A percentile compares a stretch with the other conserved stretches of the same genome.
Conservation (phyloP, 208 protist genomes). For the Leishmania major region DNA sequence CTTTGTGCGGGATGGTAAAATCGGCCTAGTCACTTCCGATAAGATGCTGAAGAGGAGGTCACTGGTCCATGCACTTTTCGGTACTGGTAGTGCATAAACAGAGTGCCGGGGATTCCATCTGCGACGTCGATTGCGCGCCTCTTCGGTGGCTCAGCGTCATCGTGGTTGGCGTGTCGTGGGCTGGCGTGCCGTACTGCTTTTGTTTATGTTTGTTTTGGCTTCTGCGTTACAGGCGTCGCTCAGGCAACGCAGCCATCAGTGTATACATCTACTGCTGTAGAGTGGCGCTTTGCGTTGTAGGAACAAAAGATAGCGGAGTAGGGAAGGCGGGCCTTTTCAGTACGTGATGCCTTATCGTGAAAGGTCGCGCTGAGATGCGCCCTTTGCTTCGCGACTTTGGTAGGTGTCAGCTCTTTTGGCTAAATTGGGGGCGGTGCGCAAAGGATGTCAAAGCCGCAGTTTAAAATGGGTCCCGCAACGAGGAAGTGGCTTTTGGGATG, state of each 20-base stretch:
- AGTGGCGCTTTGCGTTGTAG: background rate
- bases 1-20: constrained; percentile 80
- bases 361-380: background rate
- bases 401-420: background rate
- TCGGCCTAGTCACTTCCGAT: constrained; percentile 75
- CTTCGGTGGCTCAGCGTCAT: background rate
- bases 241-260: background rate
- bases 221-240: background rate
- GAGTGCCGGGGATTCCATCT: background rate
- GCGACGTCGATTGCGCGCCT: background rate
- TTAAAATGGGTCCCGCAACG: too few relatives aligned
- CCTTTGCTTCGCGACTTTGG: background rate
- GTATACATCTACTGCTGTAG: background rate
- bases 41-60: constrained; percentile 60
- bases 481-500: background rate
- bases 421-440: background rate
- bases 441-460: background rate
- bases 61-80: constrained; percentile 31
- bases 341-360: background rate
- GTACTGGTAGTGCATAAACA: constrained; percentile 5
- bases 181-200: background rate
- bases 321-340: too few relatives aligned
- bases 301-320: background rate
- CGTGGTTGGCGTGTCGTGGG: rapidly evolving
- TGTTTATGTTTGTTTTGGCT: background rate